A percentile compares a stretch with the other conserved stretches of the same genome.
Conservation (phyloP, 352 stramenopile species). For the Globisporangium emineosum region DNA sequence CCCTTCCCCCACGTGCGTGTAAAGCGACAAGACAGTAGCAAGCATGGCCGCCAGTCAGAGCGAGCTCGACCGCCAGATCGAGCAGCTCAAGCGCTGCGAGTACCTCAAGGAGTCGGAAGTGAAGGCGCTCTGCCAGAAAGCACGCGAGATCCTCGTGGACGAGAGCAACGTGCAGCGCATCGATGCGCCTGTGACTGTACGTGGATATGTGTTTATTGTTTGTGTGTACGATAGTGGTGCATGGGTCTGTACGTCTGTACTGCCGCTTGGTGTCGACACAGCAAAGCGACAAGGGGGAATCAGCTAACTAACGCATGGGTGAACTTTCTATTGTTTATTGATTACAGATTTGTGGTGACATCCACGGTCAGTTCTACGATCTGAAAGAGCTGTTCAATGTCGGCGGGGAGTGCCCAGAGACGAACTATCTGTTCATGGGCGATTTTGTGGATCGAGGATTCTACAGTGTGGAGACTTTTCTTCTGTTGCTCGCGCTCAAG, state of each 20-base stretch:
- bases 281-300: neutral
- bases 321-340: constrained; percentile 8
- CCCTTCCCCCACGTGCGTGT: neutral
- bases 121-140: constrained; percentile 97
- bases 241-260: neutral
- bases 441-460: constrained; percentile 99
- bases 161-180: constrained; percentile 99
- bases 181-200: constrained; percentile 97
- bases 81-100: constrained; percentile 95
- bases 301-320: neutral
- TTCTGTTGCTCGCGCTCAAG: constrained; percentile 98
- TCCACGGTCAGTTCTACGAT: constrained; percentile 99
- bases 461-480: constrained; percentile 99
- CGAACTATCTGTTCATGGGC: constrained; percentile 99
- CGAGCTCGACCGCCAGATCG: constrained; percentile 85
- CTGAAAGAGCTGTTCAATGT: constrained; percentile 98
- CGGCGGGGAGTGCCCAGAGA: constrained; percentile 96
- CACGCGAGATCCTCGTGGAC: constrained; percentile 98
- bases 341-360: constrained; percentile 97
- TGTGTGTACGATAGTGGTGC: neutral
- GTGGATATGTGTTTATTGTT: constrained; percentile 21
- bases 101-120: constrained; percentile 98
- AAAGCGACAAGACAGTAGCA: neutral
- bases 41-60: constrained; percentile 79
- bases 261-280: neutral